Evolutionary conservation across 2,329 filamentous ascomycete species (phyloP), one percentile per base, ranked within the genome.

Genomic region (Trichoderma breve): DNA sequence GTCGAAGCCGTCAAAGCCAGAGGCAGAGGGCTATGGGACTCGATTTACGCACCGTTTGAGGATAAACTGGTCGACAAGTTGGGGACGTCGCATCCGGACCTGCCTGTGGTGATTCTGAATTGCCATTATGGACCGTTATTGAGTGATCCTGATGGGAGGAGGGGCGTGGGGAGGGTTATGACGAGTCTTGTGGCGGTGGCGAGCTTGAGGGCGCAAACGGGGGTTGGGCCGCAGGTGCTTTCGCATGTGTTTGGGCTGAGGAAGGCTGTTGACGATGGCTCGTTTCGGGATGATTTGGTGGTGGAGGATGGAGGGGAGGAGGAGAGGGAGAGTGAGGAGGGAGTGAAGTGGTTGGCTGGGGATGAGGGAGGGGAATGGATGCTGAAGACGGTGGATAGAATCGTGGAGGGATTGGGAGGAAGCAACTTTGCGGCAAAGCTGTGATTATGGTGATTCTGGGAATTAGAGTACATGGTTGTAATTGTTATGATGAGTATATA

Each of bases 181-280:
- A 96, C 93, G 0, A 92, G 89, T 69, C 81, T 96, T 14, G 86
- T 94, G 5, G 93, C 92, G 0, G 86, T 97, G 34, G 86, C 92
- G 6, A 94, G 92, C 77, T 80, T 97, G 79, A 83, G 93, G 4
- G 88, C 93, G 58, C 93, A 96, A 84, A 92, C 91, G 11, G 93
- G 93, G 0, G 93, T 96, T 0, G 93, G 90, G 0, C 93, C 93
- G 1, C 93, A 96, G 84, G 92, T 97, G 14, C 82, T 92, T 21
- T 93, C 91, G 75, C 93, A 97, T 81, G 86, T 96, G 0, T 95
- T 94, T 82, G 93, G 93, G 0, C 79, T 97, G 81, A 82, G 92
- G 72, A 96, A 96, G 83, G 92, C 89, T 1, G 85, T 92, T 66
- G 89, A 92, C 74, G 90, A 94, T 79, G 92, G 91, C 1, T 84